A percentile compares a stretch with the other conserved stretches of the same genome.
Evolutionary conservation across 225 moss, liverwort and hornwort genomes (phyloP).

Genomic region (Bryum argenteum): DNA sequence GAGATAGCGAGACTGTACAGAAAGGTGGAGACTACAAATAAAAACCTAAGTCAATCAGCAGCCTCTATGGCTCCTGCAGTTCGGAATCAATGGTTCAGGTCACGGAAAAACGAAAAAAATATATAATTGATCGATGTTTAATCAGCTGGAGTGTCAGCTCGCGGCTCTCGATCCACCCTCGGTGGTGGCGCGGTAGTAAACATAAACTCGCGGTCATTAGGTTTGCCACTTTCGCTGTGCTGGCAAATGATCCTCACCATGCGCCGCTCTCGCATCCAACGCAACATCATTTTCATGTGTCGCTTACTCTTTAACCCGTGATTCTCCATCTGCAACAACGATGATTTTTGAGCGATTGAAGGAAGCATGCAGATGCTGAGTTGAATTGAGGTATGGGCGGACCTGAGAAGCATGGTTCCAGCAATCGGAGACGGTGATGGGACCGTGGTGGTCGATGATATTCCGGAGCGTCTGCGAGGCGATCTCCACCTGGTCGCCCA

Average conservation of each 20-base stretch:
- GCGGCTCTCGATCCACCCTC: conserved; percentile 33
- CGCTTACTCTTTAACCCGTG: conserved; percentile 56
- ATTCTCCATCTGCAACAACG: conserved; percentile 40
- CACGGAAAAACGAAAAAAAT: neutral
- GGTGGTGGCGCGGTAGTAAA: conserved; percentile 44
- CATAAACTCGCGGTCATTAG: conserved; percentile 47
- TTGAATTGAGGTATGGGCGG: neutral
- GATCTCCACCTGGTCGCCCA: conserved; percentile 58
- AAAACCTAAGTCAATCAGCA: conserved; percentile 5
- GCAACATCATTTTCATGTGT: conserved; percentile 73
- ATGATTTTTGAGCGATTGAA: neutral
- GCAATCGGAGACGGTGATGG: conserved; percentile 50
- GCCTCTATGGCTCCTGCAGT: conserved; percentile 13
- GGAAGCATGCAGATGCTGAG: neutral
- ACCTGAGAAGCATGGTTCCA: conserved; percentile 61
- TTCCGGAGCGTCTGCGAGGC: conserved; percentile 39
- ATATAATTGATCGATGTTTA: neutral
- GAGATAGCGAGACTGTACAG: neutral
- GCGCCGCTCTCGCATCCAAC: conserved; percentile 64
- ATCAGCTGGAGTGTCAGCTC: conserved; percentile 30
- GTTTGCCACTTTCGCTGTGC: conserved; percentile 38
- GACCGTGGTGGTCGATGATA: conserved; percentile 54
- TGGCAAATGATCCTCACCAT: conserved; percentile 44
- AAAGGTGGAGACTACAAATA: neutral
- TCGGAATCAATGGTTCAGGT: neutral